phyloP scores from a whole-genome alignment of 2,329 filamentous ascomycete species.

The Pleurostoma richardsiae region DNA sequence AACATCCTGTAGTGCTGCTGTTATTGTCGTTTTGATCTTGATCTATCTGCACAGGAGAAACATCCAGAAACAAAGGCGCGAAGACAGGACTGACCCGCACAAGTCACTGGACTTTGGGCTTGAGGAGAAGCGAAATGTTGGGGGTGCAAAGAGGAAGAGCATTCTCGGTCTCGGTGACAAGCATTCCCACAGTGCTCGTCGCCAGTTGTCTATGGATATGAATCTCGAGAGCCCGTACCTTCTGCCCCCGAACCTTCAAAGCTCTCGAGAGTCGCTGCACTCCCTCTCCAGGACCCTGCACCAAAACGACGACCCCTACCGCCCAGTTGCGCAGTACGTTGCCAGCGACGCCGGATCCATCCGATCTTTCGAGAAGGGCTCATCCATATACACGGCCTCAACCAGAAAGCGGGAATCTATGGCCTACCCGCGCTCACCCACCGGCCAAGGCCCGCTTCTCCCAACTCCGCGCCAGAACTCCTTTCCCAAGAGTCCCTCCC shows the following conservation, averaged over 20 bases:
- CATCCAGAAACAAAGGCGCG: constrained; percentile 62
- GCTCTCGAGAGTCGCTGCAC: constrained; percentile 80
- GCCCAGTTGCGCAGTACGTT: constrained; percentile 54
- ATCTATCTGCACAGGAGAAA: constrained; percentile 77
- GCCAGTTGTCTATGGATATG: constrained; percentile 67
- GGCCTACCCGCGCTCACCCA: constrained; percentile 15
- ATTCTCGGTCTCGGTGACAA: constrained; percentile 52
- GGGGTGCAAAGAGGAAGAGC: constrained; percentile 32
- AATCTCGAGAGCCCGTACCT: constrained; percentile 82
- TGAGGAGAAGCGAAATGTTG: constrained; percentile 36
- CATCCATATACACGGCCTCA: constrained; percentile 40
- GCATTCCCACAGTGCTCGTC: constrained; percentile 30
- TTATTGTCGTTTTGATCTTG: constrained; percentile 61
- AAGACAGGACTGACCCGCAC: constrained; percentile 83
- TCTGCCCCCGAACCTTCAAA: constrained; percentile 75
- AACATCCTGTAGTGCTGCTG: constrained; percentile 44
- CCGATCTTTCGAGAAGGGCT: constrained; percentile 41
- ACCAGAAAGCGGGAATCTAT: constrained; percentile 24
- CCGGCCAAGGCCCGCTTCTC: constrained; percentile 20
- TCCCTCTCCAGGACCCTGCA: constrained; percentile 74
- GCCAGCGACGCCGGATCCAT: constrained; percentile 52
- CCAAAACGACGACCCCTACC: constrained; percentile 80
- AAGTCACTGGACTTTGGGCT: constrained; percentile 91
- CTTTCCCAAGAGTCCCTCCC: constrained; percentile 32
- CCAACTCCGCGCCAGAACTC: constrained; percentile 38